These are phyloP conservation scores for Achlya hypogyna DNA, from an alignment of 352 stramenopile species.

Conservation along the genomic window DNA sequence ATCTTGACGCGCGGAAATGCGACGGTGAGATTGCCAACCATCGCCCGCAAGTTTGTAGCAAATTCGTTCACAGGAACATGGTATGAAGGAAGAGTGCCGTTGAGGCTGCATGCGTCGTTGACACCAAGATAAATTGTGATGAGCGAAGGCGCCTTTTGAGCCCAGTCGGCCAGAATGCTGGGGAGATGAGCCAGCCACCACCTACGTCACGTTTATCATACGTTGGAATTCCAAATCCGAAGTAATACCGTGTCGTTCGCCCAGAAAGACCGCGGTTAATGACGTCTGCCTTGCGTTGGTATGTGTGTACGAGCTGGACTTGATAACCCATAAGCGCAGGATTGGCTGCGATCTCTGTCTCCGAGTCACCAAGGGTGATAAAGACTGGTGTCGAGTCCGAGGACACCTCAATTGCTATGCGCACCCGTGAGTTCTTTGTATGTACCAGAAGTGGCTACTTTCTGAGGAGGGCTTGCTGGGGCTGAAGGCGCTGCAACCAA, in stretches of 20 bases:
- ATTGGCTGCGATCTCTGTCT: background rate
- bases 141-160: background rate
- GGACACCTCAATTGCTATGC: background rate
- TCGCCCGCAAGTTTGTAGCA: background rate
- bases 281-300: conserved; percentile 11
- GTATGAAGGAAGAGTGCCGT: background rate
- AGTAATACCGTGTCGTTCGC: background rate
- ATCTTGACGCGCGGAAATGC: background rate
- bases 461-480: too few relatives aligned
- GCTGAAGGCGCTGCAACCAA: too few relatives aligned
- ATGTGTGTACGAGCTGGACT: background rate
- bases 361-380: conserved; percentile 7
- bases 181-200: conserved; percentile 8
- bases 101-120: background rate
- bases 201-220: background rate
- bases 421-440: background rate
- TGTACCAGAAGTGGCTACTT: background rate
- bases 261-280: conserved; percentile 4
- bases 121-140: conserved; percentile 6
- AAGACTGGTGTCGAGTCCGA: background rate
- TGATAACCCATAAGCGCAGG: background rate
- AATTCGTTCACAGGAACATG: conserved; percentile 5
- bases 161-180: background rate
- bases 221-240: background rate
- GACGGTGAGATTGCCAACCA: background rate